Evolutionary conservation across 2,329 filamentous ascomycete species (phyloP).

Genomic region (Acrocalymma vagum): DNA sequence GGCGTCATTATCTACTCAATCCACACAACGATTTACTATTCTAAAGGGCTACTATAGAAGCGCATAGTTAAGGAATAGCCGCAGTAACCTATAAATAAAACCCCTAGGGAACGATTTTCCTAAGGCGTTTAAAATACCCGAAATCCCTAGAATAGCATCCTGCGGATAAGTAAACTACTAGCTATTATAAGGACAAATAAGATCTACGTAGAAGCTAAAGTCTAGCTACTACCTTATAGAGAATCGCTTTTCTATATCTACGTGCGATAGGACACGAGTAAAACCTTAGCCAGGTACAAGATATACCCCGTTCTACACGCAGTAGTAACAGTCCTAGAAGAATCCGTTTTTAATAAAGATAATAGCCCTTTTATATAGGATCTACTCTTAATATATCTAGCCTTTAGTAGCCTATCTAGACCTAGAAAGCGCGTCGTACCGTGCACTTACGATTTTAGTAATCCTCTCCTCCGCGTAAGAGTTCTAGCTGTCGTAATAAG

Average conservation of each 20-base stretch:
- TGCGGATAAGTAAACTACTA: constrained; percentile 10
- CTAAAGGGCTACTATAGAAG: constrained; percentile 12
- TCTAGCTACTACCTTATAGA: constrained; percentile 3
- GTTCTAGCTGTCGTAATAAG: too few species aligned
- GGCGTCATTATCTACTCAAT: background rate
- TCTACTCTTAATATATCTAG: constrained; percentile 14
- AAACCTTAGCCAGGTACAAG: background rate
- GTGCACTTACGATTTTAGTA: too few species aligned
- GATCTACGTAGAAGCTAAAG: constrained; percentile 10
- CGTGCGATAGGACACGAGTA: background rate
- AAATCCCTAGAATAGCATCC: constrained; percentile 9
- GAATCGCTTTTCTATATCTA: background rate
- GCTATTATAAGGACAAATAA: constrained; percentile 11
- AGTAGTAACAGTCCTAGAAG: constrained; percentile 8
- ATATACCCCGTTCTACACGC: constrained; percentile 5
- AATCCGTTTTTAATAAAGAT: constrained; percentile 5
- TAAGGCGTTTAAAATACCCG: constrained; percentile 11
- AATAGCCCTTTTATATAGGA: constrained; percentile 8
- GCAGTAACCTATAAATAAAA: constrained; percentile 10
- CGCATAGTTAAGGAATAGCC: constrained; percentile 9
- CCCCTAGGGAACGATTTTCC: constrained; percentile 5
- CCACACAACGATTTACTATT: background rate
- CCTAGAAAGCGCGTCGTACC: background rate
- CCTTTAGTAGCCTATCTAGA: constrained; percentile 2
- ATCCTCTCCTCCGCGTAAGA: too few species aligned